A percentile compares a stretch with the other conserved stretches of the same genome.
These are phyloP conservation scores for Hippophae rhamnoides DNA, from an alignment of 306 rosid species.

Conservation along the genomic window DNA sequence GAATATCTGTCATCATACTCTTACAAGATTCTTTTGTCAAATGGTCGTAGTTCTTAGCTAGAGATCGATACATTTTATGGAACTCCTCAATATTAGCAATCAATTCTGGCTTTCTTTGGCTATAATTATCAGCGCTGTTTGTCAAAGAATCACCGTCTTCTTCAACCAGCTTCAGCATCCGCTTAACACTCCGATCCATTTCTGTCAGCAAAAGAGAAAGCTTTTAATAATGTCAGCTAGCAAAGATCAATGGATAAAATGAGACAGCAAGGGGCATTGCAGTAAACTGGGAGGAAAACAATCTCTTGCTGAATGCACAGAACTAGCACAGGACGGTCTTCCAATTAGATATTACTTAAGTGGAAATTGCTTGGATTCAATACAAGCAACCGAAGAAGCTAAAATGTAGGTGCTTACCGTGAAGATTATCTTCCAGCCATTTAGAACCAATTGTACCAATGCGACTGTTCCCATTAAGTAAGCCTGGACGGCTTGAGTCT, in stretches of 20 bases:
- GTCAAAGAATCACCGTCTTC: conserved; percentile 20
- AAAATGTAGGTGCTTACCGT: conserved; percentile 11
- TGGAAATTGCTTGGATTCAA: not conserved
- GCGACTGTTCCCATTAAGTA: too few species aligned
- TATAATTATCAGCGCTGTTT: not conserved
- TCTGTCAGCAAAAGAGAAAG: conserved; percentile 13
- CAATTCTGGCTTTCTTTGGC: conserved; percentile 15
- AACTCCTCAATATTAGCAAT: conserved; percentile 28
- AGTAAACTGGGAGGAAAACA: not conserved
- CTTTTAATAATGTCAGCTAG: not conserved
- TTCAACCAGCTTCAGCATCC: conserved; percentile 29
- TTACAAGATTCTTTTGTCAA: conserved; percentile 20
- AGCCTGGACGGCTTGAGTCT: conserved; percentile 12
- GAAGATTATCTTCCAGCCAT: conserved; percentile 27
- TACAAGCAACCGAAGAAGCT: not conserved
- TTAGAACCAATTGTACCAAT: conserved; percentile 3
- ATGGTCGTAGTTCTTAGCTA: conserved; percentile 20
- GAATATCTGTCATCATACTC: conserved; percentile 10
- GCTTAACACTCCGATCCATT: conserved; percentile 34
- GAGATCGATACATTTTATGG: conserved; percentile 26
- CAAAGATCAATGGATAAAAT: not conserved
- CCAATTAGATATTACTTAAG: not conserved
- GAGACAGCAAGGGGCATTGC: not conserved
- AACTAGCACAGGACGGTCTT: not conserved
- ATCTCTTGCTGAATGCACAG: not conserved